A percentile compares a stretch with the other conserved stretches of the same genome.
These are phyloP conservation scores for Haberlea rhodopensis DNA, from an alignment of 257 asterid genomes.

Conservation along the genomic window DNA sequence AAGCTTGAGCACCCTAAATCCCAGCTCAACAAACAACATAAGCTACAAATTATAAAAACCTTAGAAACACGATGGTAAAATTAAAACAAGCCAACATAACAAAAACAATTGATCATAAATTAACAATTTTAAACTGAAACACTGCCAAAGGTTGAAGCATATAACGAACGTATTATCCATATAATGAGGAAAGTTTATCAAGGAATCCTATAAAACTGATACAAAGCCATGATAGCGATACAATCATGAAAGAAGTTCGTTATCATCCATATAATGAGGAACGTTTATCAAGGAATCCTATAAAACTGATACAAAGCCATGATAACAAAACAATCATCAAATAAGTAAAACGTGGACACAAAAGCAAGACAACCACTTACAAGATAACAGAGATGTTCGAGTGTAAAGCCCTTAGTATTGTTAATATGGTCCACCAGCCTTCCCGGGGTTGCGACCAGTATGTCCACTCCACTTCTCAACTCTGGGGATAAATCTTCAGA, in stretches of 20 bases:
- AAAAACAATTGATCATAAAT: slow-evolving; percentile 5
- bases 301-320: background rate
- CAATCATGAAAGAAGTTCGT: too few relatives aligned
- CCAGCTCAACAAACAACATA: background rate
- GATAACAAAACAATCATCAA: background rate
- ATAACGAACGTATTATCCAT: background rate
- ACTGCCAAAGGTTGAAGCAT: background rate
- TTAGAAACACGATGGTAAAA: slow-evolving; percentile 3
- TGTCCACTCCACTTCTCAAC: slow-evolving; percentile 73
- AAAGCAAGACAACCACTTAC: slow-evolving; percentile 44
- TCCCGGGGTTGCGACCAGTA: slow-evolving; percentile 94
- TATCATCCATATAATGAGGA: background rate
- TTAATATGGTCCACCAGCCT: slow-evolving; percentile 88
- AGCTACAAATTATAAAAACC: background rate
- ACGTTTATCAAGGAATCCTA: background rate
- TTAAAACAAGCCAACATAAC: background rate
- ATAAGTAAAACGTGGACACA: background rate
- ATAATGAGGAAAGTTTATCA: background rate
- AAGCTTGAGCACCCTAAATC: background rate
- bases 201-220: background rate
- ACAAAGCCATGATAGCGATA: slow-evolving; percentile 7
- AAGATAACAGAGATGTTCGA: slow-evolving; percentile 83
- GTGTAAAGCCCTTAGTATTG: slow-evolving; percentile 87
- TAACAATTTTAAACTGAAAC: background rate
- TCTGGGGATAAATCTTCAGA: slow-evolving; percentile 44